Base-by-base conservation (phyloP, 306 rosid genomes). In the Geum urbanum region DNA sequence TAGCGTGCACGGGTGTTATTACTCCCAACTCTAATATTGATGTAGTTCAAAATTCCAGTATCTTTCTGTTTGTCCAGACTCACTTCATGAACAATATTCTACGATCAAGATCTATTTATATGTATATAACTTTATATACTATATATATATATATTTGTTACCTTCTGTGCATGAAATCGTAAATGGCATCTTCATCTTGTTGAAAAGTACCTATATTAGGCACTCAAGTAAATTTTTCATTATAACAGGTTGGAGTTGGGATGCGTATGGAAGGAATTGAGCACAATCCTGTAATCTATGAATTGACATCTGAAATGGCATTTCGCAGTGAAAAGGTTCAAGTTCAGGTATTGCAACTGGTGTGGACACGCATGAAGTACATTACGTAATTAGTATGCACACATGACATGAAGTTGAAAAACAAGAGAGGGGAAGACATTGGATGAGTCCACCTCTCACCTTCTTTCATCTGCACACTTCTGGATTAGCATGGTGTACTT, bases 191-290 rank as follows among this genome's bases (percentile, higher is more conserved):
- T 19, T 15, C 16, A 15, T 55, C 24, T 45, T 7, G 13, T 27
- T 27, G 15, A 18, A 19, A 66, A 67, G 32, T 69, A 60, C 39
- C 63, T 56, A n/a, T 35, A 8, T 61, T 60, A 12, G 53, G 18
- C 13, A 47, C 67, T 67, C 37, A 16, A 41, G 10, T 51, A 46
- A 59, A n/a, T 70, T 64, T 63, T 43, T 35, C n/a, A 74, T 6
- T 63, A 44, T 40, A 76, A 81, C 72, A 92, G 98, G 86, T 90
- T 58, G 98, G 98, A 40, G 97, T 92, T 84, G 98, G 98, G 70
- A 86, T 86, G 94, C 90, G 98, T 84, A 92, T 92, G 98, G 98
- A 92, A 85, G 98, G 97, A 73, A 92, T 88, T 78, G 96, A 92
- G 86, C 96, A 90, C 6, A 90, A 92, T 81, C 96, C 97, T 51